Base-by-base conservation (phyloP, 1,284 basidiomycete species). In the Cryptococcus sp. region DNA sequence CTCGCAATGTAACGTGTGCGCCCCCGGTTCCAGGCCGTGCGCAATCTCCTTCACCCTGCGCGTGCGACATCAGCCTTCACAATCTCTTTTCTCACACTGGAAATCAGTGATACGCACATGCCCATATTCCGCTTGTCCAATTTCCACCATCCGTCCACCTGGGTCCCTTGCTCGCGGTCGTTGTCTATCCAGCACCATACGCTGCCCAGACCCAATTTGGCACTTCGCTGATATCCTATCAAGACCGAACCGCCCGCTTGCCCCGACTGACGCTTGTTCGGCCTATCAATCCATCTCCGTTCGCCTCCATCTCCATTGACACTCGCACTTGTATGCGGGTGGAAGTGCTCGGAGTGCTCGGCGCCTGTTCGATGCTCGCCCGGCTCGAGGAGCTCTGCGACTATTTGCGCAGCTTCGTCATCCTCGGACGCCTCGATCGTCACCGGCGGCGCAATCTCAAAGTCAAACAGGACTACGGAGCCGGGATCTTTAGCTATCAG, bases 61-160 rank as follows among this genome's bases (percentile, higher is more conserved):
- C 38, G 35, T 27, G 27, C 17, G 1, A 30, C 23, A 45, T 19
- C 23, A 40, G 46, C 22, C 35, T 49, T 41, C 7, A 35, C 2
- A 8, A 41, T 8, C 5, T 8, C 35, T 45, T 13, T 17, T 43
- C 3, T 3, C n/a, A 39, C 40, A 47, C 43, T 40, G 46, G 22
- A 19, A 25, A 30, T 30, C 38, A n/a, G 45, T 23, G 23, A 46
- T n/a, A 46, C n/a, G 15, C 47, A 71, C 69, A 73, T 65, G 20
- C 69, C 73, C 69, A 71, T 73, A 59, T 72, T 75, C 47, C 70
- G 58, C 54, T 72, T 71, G 43, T 64, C 61, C 43, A 69, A 61
- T 15, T 63, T 58, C 72, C 72, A 74, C 61, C 65, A 74, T 5
- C 72, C 72, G 56, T 74, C 70, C 3, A 72, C 57, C 27, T 59